Evolutionary conservation across 257 asterid genomes (phyloP), one percentile per base, ranked within the genome.

Genomic region (Scutellaria barbata): DNA sequence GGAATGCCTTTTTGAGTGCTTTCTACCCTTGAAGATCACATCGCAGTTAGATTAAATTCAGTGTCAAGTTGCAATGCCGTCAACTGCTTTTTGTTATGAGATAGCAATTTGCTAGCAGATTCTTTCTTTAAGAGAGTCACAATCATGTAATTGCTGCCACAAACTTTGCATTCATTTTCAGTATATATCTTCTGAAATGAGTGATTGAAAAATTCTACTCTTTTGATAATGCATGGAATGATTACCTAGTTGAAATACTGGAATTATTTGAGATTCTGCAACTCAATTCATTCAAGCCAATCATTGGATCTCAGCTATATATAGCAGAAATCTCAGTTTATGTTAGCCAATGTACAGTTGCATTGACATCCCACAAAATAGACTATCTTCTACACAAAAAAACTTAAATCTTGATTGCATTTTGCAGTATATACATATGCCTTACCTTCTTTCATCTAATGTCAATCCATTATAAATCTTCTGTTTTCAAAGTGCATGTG

Each of bases 401-500:
- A 1, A 57, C 76, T 12, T 17, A 3, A 42, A 41, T 69, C 66
- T 37, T 12, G 3, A 46, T n/a, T 66, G 45, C 72, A 64, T 71
- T 66, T 58, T 33, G 77, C 57, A 67, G 39, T 71, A 70, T 70
- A 46, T 65, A 69, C 61, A 25, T 35, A 35, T 10, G 51, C 79
- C 72, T 12, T 68, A 30, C 33, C 10, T 41, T 6, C 11, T 20
- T 47, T 59, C 35, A 20, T 37, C 64, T 80, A 53, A 35, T 39
- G 50, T 76, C 48, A 80, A 66, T 80, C 71, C 85, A 77, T 75
- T 5, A 83, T 47, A 65, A 81, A 83, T 80, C 85, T 83, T 41
- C 69, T 76, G 71, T 43, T 81, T 43, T 77, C 84, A 12, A 73
- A 57, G 51, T 68, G 40, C 64, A 64, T 37, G 12, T 56, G 83